A percentile compares a stretch with the other conserved stretches of the same genome.
Evolutionary conservation across 345 rosid genomes (phyloP).

Genomic region (Eutrema japonicum): DNA sequence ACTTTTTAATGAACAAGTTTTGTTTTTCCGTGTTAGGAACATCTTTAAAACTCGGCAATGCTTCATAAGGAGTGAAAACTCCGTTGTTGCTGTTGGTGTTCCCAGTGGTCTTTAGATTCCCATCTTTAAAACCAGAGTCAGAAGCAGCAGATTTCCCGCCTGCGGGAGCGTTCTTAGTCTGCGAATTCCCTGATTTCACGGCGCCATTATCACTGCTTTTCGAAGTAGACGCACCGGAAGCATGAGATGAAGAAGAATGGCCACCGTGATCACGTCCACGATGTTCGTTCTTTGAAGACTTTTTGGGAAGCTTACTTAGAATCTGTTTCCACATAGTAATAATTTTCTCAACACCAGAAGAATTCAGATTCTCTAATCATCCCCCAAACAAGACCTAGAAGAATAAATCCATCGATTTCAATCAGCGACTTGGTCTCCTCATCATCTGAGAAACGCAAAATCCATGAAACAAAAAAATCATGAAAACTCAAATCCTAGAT

Average conservation of each 20-base stretch:
- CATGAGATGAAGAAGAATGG: constrained; percentile 44
- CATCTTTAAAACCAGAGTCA: constrained; percentile 52
- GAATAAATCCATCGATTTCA: constrained; percentile 17
- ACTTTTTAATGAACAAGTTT: constrained; percentile 56
- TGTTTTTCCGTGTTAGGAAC: constrained; percentile 65
- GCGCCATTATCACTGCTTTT: constrained; percentile 47
- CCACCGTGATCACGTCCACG: constrained; percentile 62
- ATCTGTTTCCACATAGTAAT: constrained; percentile 76
- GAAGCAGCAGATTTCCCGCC: constrained; percentile 43
- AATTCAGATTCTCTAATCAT: constrained; percentile 37
- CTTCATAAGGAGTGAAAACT: constrained; percentile 54
- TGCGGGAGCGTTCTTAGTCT: constrained; percentile 32
- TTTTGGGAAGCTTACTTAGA: constrained; percentile 82
- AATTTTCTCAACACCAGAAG: constrained; percentile 19
- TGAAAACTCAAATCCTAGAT: constrained; percentile 33
- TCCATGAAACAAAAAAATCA: background rate
- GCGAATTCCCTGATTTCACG: constrained; percentile 31
- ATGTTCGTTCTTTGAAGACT: constrained; percentile 69
- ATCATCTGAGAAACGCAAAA: constrained; percentile 22
- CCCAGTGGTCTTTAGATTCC: constrained; percentile 48
- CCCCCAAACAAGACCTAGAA: constrained; percentile 14
- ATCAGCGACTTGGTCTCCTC: constrained; percentile 16
- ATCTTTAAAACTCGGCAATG: constrained; percentile 64
- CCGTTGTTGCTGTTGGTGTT: constrained; percentile 32
- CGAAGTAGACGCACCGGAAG: constrained; percentile 45